Evolutionary conservation across 2,329 filamentous ascomycete species (phyloP).

Genomic region (Zopfia rhizophila): DNA sequence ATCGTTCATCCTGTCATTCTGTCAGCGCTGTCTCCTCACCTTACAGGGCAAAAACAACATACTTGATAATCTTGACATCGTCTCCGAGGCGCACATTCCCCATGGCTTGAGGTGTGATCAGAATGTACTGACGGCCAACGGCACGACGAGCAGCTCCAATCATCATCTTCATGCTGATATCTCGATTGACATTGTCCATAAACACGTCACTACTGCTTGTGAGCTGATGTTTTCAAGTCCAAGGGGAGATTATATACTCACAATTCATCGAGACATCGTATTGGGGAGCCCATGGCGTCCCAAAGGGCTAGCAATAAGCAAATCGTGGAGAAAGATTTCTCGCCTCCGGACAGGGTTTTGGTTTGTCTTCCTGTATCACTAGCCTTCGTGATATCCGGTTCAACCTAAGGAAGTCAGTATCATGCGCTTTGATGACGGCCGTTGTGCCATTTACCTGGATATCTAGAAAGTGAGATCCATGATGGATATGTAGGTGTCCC

Average conservation of each 20-base stretch:
- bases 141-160: slow-evolving; percentile 85
- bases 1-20: slow-evolving; percentile 56
- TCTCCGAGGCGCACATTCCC: slow-evolving; percentile 65
- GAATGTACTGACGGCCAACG: slow-evolving; percentile 91
- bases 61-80: slow-evolving; percentile 84
- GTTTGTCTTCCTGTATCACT: slow-evolving; percentile 80
- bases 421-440: neutral
- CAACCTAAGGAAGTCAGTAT: slow-evolving; percentile 57
- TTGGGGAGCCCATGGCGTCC: slow-evolving; percentile 97
- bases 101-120: slow-evolving; percentile 94
- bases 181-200: slow-evolving; percentile 97
- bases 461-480: slow-evolving; percentile 77
- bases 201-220: slow-evolving; percentile 77
- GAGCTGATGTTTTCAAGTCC: slow-evolving; percentile 23
- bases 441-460: slow-evolving; percentile 68
- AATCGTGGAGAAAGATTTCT: slow-evolving; percentile 98
- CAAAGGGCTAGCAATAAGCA: slow-evolving; percentile 92
- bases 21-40: slow-evolving; percentile 17
- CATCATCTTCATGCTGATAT: slow-evolving; percentile 93
- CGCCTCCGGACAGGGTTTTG: slow-evolving; percentile 92
- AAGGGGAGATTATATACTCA: slow-evolving; percentile 46
- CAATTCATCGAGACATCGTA: slow-evolving; percentile 96
- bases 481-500: slow-evolving; percentile 82
- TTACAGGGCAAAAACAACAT: slow-evolving; percentile 35
- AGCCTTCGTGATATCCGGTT: slow-evolving; percentile 75